A percentile compares a stretch with the other conserved stretches of the same genome.
Evolutionary conservation across 2,329 filamentous ascomycete genomes (phyloP).

Genomic region (Salinomyces thailandicus): DNA sequence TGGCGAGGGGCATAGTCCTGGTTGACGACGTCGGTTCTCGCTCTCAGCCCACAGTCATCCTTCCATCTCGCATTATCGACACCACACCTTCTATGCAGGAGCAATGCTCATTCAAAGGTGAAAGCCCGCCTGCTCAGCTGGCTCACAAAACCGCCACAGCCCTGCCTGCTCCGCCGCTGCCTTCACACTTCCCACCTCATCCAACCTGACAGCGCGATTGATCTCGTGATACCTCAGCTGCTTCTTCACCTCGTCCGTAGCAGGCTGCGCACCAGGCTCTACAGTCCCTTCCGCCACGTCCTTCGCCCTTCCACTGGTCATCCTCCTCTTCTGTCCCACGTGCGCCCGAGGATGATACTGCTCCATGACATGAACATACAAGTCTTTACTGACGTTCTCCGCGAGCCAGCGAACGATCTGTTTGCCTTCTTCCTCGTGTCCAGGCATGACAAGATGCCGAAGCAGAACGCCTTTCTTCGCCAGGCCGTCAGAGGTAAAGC

Average conservation of each 20-base stretch:
- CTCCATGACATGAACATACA: slow-evolving; percentile 82
- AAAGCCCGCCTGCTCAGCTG: slow-evolving; percentile 47
- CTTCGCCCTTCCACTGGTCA: slow-evolving; percentile 13
- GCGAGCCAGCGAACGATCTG: slow-evolving; percentile 70
- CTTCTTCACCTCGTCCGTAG: slow-evolving; percentile 23
- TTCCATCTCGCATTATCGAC: too few relatives aligned
- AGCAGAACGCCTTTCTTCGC: slow-evolving; percentile 68
- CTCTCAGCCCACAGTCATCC: too few relatives aligned
- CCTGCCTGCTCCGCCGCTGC: slow-evolving; percentile 60
- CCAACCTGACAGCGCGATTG: slow-evolving; percentile 56
- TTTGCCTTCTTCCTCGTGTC: slow-evolving; percentile 60
- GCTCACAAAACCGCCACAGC: slow-evolving; percentile 69
- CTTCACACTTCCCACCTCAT: slow-evolving; percentile 57
- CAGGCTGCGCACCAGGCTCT: slow-evolving; percentile 22
- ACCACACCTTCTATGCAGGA: too few relatives aligned
- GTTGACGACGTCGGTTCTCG: too few relatives aligned
- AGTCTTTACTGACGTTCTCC: slow-evolving; percentile 58
- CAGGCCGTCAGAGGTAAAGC: slow-evolving; percentile 70
- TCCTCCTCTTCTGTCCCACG: slow-evolving; percentile 57
- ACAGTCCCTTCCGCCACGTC: slow-evolving; percentile 19
- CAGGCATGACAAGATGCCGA: slow-evolving; percentile 77
- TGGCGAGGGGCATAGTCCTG: too few relatives aligned
- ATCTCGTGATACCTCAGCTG: slow-evolving; percentile 63
- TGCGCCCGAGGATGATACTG: slow-evolving; percentile 74
- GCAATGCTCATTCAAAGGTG: too few relatives aligned